These are phyloP conservation scores for Gossypium schwendimanii DNA, from an alignment of 441 rosid genomes.

Conservation along the genomic window DNA sequence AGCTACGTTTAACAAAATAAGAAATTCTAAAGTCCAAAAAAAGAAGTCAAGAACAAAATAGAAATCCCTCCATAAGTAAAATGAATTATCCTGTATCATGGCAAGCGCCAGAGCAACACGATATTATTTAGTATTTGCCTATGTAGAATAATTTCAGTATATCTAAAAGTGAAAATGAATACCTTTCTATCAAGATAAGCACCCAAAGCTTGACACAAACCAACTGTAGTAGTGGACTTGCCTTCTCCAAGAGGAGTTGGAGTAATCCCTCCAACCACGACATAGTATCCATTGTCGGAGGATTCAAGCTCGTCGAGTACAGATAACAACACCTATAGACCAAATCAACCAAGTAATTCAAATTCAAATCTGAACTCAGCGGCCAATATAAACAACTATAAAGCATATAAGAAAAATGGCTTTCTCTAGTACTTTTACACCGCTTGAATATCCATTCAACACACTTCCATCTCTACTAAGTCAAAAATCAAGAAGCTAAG, in stretches of 20 bases:
- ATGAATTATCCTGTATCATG: not conserved
- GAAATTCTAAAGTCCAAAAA: too few species aligned
- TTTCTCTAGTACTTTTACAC: not conserved
- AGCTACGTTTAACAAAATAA: too few species aligned
- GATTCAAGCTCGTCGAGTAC: conserved; percentile 71
- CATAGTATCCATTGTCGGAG: conserved; percentile 74
- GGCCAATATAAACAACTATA: not conserved
- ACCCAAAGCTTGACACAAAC: conserved; percentile 93
- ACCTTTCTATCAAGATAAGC: conserved; percentile 92
- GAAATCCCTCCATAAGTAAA: not conserved
- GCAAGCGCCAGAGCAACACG: not conserved
- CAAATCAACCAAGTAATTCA: conserved; percentile 9
- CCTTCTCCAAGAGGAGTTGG: conserved; percentile 99
- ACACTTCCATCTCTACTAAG: not conserved
- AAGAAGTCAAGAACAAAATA: not conserved
- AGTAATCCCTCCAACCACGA: conserved; percentile 96
- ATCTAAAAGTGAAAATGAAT: conserved; percentile 6
- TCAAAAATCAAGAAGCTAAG: not conserved
- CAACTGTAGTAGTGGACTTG: conserved; percentile 92
- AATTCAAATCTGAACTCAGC: conserved; percentile 3
- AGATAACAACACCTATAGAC: conserved; percentile 60
- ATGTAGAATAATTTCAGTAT: not conserved
- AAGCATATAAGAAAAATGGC: not conserved
- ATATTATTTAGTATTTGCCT: not conserved
- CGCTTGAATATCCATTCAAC: not conserved